A percentile compares a stretch with the other conserved stretches of the same genome.
phyloP scores from a whole-genome alignment of 2,329 filamentous ascomycete genomes.

The Lachnellula occidentalis region DNA sequence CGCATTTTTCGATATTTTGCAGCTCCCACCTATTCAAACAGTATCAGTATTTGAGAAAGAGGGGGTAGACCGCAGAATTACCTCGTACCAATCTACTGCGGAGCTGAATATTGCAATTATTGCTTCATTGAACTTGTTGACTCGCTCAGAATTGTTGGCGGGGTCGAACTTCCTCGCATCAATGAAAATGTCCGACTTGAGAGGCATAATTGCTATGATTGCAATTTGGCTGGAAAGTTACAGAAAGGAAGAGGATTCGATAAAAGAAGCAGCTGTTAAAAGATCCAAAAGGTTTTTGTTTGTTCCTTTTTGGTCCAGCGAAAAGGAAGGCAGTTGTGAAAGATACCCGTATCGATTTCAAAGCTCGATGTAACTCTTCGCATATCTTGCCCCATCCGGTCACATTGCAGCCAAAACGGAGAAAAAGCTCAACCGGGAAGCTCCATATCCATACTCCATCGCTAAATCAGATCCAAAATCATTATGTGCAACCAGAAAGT shows the following conservation, averaged over 20 bases:
- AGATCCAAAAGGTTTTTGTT: not conserved
- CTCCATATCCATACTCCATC: too few relatives aligned
- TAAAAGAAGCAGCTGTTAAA: not conserved
- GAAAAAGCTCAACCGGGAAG: too few relatives aligned
- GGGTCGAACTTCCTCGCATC: slow-evolving; percentile 40
- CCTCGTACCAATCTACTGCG: slow-evolving; percentile 47
- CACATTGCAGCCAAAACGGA: too few relatives aligned
- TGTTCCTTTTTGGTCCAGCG: too few relatives aligned
- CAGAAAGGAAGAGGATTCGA: not conserved
- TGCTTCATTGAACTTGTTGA: slow-evolving; percentile 39
- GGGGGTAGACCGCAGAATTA: slow-evolving; percentile 19
- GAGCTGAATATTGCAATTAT: slow-evolving; percentile 24
- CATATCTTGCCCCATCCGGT: too few relatives aligned
- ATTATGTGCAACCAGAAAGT: not conserved
- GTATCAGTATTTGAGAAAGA: not conserved
- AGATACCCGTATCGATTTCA: too few relatives aligned
- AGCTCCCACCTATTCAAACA: slow-evolving; percentile 41
- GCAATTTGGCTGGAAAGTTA: not conserved
- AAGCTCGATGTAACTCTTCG: too few relatives aligned
- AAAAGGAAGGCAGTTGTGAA: too few relatives aligned
- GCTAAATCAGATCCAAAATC: too few relatives aligned
- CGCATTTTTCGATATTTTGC: slow-evolving; percentile 49
- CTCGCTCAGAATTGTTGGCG: slow-evolving; percentile 35
- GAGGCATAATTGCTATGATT: slow-evolving; percentile 28
- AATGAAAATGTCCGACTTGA: slow-evolving; percentile 36